Base-by-base conservation (phyloP, 768 basidiomycete species). In the Kwoniella sp. region DNA sequence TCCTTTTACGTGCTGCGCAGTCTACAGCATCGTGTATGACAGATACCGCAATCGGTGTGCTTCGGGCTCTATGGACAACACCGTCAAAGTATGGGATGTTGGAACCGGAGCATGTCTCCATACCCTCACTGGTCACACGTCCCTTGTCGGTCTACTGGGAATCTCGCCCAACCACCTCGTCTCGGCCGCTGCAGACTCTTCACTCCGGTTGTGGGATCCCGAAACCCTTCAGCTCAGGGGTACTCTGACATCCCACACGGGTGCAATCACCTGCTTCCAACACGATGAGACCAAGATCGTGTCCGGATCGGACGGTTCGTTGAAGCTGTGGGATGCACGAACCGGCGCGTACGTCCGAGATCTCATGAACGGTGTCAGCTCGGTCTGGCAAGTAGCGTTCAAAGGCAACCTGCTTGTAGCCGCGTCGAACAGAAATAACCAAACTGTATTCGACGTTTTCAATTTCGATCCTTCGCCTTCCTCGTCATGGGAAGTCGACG, bases 261-360 rank as follows among this genome's bases (percentile, higher is more conserved):
- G 94, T 23, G 93, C 95, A n/a, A 98, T 99, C 71, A 98, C 96
- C 20, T 99, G 95, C 82, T 97, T 98, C 85, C 93, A 95, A 81
- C 93, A 96, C 71, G 95, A 98, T 79, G 94, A 98, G 79, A 92
- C 91, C 84, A 97, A 96, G 78, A 92, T 98, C 51, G 85, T 99
- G 29, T 92, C 90, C 74, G 95, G 95, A 13, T 91, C 90, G 15
- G 96, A 98, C 72, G 96, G 96, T 17, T 92, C 91, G 64, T 84
- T 99, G 72, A 97, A 97, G 85, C 91, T 98, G 88, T 99, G 96
- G 96, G 91, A 97, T 78, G 85, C 95, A 66, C 83, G 88, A 38
- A 91, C 93, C 61, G 96, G 95, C 23, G 85, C 86, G 0, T 88
- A 91, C 41, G 88, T 92, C 13, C 85, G 92, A 34, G 96, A 97